These are phyloP conservation scores for Apiotrichum porosum DNA, from an alignment of 1,284 basidiomycete species.

Conservation along the genomic window DNA sequence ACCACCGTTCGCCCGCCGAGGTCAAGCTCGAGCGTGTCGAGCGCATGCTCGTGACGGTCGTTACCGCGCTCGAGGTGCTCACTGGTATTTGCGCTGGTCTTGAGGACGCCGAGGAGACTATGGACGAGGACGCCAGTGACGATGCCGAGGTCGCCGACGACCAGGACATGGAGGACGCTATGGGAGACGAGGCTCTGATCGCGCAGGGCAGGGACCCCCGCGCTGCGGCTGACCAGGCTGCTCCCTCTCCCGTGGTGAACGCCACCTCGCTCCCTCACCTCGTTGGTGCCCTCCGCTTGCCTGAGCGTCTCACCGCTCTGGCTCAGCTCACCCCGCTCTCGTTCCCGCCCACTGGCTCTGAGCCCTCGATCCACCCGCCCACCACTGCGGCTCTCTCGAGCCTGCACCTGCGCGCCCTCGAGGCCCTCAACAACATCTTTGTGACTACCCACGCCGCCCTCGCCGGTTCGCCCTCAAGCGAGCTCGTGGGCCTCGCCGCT, in stretches of 20 bases:
- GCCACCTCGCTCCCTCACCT: constrained; percentile 37
- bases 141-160: constrained; percentile 39
- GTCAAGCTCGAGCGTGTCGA: constrained; percentile 70
- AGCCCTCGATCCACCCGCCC: constrained; percentile 70
- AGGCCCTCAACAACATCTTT: constrained; percentile 86
- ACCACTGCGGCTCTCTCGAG: constrained; percentile 74
- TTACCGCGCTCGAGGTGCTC: constrained; percentile 75
- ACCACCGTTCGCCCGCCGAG: constrained; percentile 66
- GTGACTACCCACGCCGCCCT: constrained; percentile 55
- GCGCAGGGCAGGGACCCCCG: constrained; percentile 42
- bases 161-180: constrained; percentile 44
- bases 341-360: constrained; percentile 64
- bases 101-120: constrained; percentile 58
- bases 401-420: constrained; percentile 76
- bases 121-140: constrained; percentile 32
- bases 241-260: constrained; percentile 35
- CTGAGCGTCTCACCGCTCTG: constrained; percentile 60
- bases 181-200: constrained; percentile 48
- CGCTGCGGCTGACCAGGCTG: constrained; percentile 18
- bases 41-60: constrained; percentile 63
- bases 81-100: constrained; percentile 82
- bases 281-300: constrained; percentile 51
- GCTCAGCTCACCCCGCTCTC: constrained; percentile 69
- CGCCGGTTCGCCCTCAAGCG: constrained; percentile 6
- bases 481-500: constrained; percentile 1